Conservation (phyloP, 768 basidiomycete species). For the Leucocoprinus birnbaumii region DNA sequence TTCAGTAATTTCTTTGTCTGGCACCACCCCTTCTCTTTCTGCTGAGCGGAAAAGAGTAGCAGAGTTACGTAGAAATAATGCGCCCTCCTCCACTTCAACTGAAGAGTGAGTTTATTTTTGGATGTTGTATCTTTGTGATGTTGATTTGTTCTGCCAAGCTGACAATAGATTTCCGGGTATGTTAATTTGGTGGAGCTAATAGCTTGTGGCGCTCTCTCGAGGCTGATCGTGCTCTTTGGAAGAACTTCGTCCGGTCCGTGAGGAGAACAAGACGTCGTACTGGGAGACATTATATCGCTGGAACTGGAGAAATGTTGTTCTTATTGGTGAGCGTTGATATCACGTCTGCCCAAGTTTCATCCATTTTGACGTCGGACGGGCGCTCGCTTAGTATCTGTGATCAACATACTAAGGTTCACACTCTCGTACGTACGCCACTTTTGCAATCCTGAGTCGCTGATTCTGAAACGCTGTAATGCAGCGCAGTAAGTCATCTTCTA, state of each 20-base stretch:
- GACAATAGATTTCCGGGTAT: slow-evolving; percentile 34
- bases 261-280: slow-evolving; percentile 26
- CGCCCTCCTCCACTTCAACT: slow-evolving; percentile 41
- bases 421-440: slow-evolving; percentile 27
- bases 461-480: slow-evolving; percentile 7
- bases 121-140: not conserved
- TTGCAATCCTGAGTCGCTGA: not conserved
- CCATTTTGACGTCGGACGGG: not conserved
- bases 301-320: slow-evolving; percentile 39
- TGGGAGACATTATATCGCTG: slow-evolving; percentile 33
- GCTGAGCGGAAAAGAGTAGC: slow-evolving; percentile 24
- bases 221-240: too few relatives aligned
- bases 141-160: slow-evolving; percentile 18
- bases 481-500: slow-evolving; percentile 21
- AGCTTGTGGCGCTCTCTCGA: too few relatives aligned
- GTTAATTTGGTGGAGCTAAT: slow-evolving; percentile 4
- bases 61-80: slow-evolving; percentile 29
- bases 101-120: slow-evolving; percentile 26
- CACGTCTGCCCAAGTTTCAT: not conserved
- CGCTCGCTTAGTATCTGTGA: slow-evolving; percentile 28
- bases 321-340: slow-evolving; percentile 25
- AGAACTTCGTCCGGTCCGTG: slow-evolving; percentile 15
- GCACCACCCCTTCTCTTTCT: slow-evolving; percentile 32
- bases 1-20: slow-evolving; percentile 31
- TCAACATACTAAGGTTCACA: slow-evolving; percentile 37